These are phyloP conservation scores for Aegilops sharonensis DNA, from an alignment of 176 grass and related monocot species.

Conservation along the genomic window DNA sequence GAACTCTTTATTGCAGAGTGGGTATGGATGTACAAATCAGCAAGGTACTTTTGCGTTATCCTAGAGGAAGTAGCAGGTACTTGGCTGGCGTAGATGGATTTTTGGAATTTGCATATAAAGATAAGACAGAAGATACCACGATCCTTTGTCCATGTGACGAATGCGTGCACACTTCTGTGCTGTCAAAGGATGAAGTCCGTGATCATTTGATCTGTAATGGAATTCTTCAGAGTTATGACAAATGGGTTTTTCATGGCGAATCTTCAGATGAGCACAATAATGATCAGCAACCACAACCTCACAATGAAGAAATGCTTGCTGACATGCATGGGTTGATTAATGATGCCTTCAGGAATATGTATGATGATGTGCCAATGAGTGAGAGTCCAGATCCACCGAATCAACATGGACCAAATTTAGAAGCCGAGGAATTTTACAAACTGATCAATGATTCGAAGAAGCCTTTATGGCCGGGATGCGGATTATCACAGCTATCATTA, in stretches of 20 bases:
- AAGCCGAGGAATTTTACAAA: conserved; percentile 13
- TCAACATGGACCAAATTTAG: neutral
- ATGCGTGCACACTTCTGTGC: neutral
- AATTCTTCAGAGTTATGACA: neutral
- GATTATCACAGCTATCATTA: neutral
- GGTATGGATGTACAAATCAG: neutral
- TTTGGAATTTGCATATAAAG: conserved; percentile 20
- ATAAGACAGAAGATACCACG: neutral
- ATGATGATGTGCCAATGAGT: too few relatives aligned
- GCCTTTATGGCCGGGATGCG: neutral
- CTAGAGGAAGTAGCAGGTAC: neutral
- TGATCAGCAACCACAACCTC: neutral
- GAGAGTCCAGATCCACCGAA: neutral
- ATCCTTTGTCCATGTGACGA: conserved; percentile 10
- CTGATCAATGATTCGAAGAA: conserved; percentile 8
- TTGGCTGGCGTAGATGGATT: conserved; percentile 12
- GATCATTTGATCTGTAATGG: neutral
- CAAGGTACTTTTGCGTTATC: conserved; percentile 9
- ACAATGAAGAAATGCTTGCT: too few relatives aligned
- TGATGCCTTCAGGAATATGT: too few relatives aligned
- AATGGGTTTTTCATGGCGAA: conserved; percentile 9
- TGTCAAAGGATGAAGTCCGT: neutral
- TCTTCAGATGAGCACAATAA: neutral
- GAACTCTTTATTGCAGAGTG: neutral
- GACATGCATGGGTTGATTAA: too few relatives aligned